Evolutionary conservation across 352 stramenopile genomes (phyloP).

Genomic region (Globisporangium barbulae): DNA sequence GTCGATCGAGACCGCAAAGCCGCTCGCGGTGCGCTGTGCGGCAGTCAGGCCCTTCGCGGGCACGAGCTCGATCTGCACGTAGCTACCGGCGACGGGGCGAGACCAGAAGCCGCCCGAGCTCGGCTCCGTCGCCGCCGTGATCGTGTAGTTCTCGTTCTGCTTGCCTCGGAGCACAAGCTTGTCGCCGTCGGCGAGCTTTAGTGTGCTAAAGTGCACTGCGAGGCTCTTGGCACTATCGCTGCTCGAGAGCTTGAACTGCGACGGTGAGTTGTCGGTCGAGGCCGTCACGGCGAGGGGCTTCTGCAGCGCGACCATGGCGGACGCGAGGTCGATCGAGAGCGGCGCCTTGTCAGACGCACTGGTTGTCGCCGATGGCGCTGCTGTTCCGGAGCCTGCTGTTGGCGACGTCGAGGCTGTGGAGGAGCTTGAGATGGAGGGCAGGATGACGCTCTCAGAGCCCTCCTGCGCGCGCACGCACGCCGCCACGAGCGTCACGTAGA

Average conservation of each 20-base stretch:
- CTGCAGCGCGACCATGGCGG: constrained; percentile 13
- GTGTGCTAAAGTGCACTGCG: constrained; percentile 17
- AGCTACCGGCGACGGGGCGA: constrained; percentile 13
- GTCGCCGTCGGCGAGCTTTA: constrained; percentile 15
- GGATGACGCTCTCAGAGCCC: constrained; percentile 14
- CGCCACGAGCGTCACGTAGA: constrained; percentile 6
- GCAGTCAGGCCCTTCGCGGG: constrained; percentile 2
- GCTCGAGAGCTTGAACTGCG: constrained; percentile 11
- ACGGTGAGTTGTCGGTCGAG: neutral
- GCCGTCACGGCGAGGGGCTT: constrained; percentile 12
- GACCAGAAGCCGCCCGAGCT: constrained; percentile 17
- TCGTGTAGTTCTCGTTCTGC: constrained; percentile 19
- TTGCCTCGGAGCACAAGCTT: constrained; percentile 19
- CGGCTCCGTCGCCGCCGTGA: neutral
- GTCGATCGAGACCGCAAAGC: constrained; percentile 17
- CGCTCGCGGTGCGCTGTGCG: neutral
- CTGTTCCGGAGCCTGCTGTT: neutral
- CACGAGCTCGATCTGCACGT: constrained; percentile 17
- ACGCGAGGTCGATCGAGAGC: constrained; percentile 14
- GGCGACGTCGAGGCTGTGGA: neutral
- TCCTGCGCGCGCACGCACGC: constrained; percentile 2
- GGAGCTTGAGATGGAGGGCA: neutral
- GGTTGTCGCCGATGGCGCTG: neutral
- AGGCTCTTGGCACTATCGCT: constrained; percentile 16
- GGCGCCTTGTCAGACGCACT: neutral